Evolutionary conservation across 352 stramenopile genomes (phyloP).

Genomic region (Pythium apleroticum): DNA sequence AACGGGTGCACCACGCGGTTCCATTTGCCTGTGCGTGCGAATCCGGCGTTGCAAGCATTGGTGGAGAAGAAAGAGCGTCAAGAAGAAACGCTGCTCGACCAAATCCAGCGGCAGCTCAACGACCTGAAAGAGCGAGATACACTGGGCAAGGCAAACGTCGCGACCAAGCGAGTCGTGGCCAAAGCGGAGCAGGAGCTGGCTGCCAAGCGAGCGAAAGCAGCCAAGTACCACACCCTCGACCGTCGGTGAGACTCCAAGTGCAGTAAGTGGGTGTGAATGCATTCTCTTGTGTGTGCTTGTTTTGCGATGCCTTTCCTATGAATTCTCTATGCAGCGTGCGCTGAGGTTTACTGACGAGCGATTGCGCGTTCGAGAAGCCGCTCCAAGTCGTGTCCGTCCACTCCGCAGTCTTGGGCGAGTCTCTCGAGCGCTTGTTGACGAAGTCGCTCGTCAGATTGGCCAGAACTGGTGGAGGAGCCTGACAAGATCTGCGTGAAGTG

Average conservation of each 20-base stretch:
- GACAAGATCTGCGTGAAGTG: conserved; percentile 3
- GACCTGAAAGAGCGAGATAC: conserved; percentile 59
- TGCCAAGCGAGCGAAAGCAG: conserved; percentile 40
- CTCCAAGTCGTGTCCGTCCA: conserved; percentile 7
- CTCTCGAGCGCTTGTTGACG: not conserved
- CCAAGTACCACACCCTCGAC: conserved; percentile 58
- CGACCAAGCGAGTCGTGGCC: conserved; percentile 43
- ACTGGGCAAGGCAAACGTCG: conserved; percentile 48
- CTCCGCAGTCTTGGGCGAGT: conserved; percentile 18
- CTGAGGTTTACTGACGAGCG: conserved; percentile 5
- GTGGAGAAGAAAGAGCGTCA: conserved; percentile 42
- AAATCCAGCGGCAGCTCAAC: conserved; percentile 62
- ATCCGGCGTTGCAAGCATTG: conserved; percentile 40
- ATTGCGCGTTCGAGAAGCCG: conserved; percentile 13
- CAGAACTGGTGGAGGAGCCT: not conserved
- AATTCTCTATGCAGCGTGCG: not conserved
- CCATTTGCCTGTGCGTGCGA: conserved; percentile 54
- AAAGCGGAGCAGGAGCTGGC: conserved; percentile 56
- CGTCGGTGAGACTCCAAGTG: conserved; percentile 13
- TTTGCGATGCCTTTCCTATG: not conserved
- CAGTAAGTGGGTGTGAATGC: not conserved
- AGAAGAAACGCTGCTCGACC: conserved; percentile 43
- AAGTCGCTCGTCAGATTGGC: not conserved
- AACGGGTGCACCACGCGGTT: conserved; percentile 58
- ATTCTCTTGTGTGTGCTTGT: not conserved